Percentiles rank a stretch among this genome's conserved stretches.
Evolutionary conservation across 371 early-diverging fungal species (phyloP).

Genomic region (Enterospora canceri): DNA sequence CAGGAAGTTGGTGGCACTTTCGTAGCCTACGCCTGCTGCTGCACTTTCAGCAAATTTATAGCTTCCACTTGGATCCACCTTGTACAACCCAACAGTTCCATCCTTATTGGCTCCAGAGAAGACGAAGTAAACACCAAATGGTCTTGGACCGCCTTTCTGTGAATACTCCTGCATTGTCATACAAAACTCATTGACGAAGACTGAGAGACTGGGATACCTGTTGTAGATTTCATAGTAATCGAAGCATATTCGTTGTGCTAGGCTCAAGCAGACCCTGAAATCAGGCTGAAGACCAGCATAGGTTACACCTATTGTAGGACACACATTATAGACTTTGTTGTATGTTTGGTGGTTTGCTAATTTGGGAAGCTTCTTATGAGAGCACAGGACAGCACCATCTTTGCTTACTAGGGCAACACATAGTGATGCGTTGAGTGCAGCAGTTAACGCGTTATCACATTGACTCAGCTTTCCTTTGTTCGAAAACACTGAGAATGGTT

Average conservation of each 20-base stretch:
- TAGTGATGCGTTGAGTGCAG: conserved; percentile 47
- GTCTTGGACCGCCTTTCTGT: conserved; percentile 52
- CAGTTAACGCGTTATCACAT: conserved; percentile 56
- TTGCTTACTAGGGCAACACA: conserved; percentile 40
- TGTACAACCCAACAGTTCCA: background rate
- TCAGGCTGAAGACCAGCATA: conserved; percentile 56
- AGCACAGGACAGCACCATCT: conserved; percentile 53
- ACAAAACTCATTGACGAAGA: conserved; percentile 48
- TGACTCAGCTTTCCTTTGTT: conserved; percentile 54
- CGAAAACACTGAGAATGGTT: conserved; percentile 50
- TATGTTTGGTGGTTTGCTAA: conserved; percentile 40
- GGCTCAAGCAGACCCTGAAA: conserved; percentile 42
- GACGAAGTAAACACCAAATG: conserved; percentile 52
- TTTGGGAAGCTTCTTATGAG: conserved; percentile 40
- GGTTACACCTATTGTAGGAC: conserved; percentile 47
- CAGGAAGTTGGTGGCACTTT: conserved; percentile 36
- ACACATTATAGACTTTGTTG: conserved; percentile 48
- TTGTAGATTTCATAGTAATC: conserved; percentile 53
- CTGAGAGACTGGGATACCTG: conserved; percentile 41
- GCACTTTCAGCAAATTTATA: conserved; percentile 24
- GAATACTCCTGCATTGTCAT: conserved; percentile 52
- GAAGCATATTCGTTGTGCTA: conserved; percentile 43
- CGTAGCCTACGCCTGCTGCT: conserved; percentile 45
- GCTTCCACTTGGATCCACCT: conserved; percentile 54
- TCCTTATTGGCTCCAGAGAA: conserved; percentile 36